Percentiles rank a stretch among this genome's conserved stretches.
phyloP scores from a whole-genome alignment of 179 eudicot genomes.

The Spergularia azorica region DNA sequence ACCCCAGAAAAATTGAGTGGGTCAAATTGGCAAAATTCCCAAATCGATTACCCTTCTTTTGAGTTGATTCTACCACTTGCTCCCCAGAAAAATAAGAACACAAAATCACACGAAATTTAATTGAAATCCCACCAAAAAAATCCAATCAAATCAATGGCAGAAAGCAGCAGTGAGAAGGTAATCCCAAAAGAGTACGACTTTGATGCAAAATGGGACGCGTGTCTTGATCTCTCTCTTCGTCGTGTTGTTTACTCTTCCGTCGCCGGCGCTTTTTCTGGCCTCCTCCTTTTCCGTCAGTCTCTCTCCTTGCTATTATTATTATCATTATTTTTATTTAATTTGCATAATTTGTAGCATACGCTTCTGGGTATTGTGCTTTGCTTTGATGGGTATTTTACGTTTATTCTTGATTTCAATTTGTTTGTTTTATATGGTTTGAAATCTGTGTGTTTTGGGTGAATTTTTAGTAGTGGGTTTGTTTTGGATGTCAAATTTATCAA shows the following conservation, averaged over 20 bases:
- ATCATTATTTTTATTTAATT: neutral
- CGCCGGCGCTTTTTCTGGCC: constrained; percentile 41
- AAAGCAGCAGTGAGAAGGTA: constrained; percentile 12
- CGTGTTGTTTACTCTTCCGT: constrained; percentile 40
- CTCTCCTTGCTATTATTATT: neutral
- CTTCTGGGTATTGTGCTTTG: neutral
- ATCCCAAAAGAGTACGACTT: constrained; percentile 29
- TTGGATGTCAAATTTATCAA: neutral
- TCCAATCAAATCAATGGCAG: constrained; percentile 25
- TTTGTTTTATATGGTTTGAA: neutral
- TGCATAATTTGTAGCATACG: neutral
- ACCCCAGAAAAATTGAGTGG: too few species aligned
- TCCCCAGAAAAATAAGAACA: constrained; percentile 10
- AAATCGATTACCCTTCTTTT: too few species aligned
- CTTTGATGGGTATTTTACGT: neutral
- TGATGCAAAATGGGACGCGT: constrained; percentile 42
- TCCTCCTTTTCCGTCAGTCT: constrained; percentile 56
- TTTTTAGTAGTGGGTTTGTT: neutral
- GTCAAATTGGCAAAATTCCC: too few species aligned
- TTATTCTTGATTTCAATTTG: neutral
- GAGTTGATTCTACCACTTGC: too few species aligned
- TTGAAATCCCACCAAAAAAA: neutral
- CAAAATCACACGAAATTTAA: neutral
- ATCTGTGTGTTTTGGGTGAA: neutral
- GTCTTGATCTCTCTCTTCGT: constrained; percentile 42